Conservation (phyloP, 106 monocot species). For the Acanthochlamys bracteata region DNA sequence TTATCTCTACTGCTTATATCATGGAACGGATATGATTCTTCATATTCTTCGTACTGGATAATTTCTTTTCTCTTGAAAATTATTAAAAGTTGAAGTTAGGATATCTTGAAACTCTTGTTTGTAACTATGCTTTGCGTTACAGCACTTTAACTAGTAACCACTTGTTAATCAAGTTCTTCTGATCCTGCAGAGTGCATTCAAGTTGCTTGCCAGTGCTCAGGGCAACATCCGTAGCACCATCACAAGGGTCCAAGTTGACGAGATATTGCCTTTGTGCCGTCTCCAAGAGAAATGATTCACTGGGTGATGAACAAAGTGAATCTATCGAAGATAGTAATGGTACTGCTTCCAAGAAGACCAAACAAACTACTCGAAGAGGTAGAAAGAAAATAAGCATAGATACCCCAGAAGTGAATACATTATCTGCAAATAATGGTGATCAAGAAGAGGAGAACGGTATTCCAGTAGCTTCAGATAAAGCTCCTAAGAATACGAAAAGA, state of each 20-base stretch:
- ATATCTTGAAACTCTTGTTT: too few relatives aligned
- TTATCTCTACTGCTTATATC: too few relatives aligned
- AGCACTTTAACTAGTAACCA: too few relatives aligned
- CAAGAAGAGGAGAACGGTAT: constrained; percentile 9
- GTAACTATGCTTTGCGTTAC: too few relatives aligned
- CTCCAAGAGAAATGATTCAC: constrained; percentile 28
- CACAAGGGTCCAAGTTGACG: constrained; percentile 15
- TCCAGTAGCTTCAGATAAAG: constrained; percentile 12
- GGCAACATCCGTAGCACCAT: neutral
- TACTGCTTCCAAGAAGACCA: constrained; percentile 20
- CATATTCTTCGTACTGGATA: too few relatives aligned
- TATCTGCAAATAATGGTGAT: neutral
- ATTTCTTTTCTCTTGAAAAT: too few relatives aligned
- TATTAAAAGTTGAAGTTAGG: too few relatives aligned
- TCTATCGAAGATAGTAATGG: constrained; percentile 16
- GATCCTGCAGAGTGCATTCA: constrained; percentile 17
- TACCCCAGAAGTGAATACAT: constrained; percentile 12
- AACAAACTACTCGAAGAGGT: constrained; percentile 29
- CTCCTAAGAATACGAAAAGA: constrained; percentile 29
- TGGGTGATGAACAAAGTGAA: constrained; percentile 14
- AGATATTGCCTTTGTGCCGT: constrained; percentile 22
- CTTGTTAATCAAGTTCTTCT: constrained; percentile 1
- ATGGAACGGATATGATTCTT: too few relatives aligned
- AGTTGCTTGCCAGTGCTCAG: neutral
- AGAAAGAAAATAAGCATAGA: constrained; percentile 46